Percentiles rank a stretch among this genome's conserved stretches.
Conservation (phyloP, 2,329 filamentous ascomycete species). For the Botrytis hyacinthi region DNA sequence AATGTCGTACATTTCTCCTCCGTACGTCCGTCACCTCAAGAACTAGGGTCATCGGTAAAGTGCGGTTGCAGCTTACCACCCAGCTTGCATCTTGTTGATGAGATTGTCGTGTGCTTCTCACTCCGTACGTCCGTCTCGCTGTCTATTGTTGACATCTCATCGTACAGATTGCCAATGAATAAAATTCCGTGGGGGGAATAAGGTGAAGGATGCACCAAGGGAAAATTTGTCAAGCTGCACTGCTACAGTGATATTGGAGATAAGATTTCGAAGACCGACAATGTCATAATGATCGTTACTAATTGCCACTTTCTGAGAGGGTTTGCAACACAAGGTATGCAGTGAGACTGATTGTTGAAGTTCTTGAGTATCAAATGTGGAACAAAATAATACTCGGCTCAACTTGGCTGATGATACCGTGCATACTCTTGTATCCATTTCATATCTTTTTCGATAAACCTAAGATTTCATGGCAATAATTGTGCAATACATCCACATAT, state of each 20-base stretch:
- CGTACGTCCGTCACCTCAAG: constrained; percentile 4
- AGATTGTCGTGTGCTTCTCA: constrained; percentile 2
- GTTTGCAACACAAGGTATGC: not conserved
- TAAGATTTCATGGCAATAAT: not conserved
- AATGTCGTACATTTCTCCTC: constrained; percentile 3
- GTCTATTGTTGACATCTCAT: not conserved
- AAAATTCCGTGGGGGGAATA: not conserved
- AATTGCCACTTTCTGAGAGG: not conserved
- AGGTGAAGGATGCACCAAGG: constrained; percentile 1
- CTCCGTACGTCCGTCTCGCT: constrained; percentile 6
- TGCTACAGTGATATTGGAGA: constrained; percentile 8
- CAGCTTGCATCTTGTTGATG: not conserved
- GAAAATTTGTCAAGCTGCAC: constrained; percentile 3
- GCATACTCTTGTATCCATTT: not conserved
- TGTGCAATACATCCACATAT: constrained; percentile 1
- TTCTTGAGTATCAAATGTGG: constrained; percentile 3
- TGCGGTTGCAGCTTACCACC: not conserved
- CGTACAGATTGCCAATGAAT: constrained; percentile 5
- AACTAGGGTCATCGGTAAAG: constrained; percentile 7
- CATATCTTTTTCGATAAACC: not conserved
- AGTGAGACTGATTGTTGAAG: constrained; percentile 9
- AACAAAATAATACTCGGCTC: not conserved
- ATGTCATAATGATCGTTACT: not conserved
- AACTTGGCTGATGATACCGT: not conserved
- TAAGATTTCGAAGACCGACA: constrained; percentile 6